Base-by-base conservation (phyloP, 1,139 yeast genomes). In the Scheffersomyces illinoinensis region DNA sequence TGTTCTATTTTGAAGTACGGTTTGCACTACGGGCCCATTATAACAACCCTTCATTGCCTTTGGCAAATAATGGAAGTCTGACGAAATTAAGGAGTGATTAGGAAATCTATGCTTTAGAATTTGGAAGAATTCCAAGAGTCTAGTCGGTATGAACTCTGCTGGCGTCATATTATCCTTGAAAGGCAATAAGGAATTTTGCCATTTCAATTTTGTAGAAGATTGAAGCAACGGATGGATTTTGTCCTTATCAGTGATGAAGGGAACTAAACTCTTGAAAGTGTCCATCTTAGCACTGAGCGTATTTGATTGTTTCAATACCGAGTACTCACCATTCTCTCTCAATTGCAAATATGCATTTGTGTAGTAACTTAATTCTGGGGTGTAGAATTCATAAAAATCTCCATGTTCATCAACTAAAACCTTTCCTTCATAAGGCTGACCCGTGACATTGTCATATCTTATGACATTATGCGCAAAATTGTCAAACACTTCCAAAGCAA, bases 401-500 rank as follows among this genome's bases (percentile, higher is more conserved):
- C 95, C 93, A 61, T 86, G 77, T 49, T 83, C 86, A 68, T 91
- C 96, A 52, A 90, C 78, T 14, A 89, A 82, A 2, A 91, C 97
- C 65, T 89, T 86, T 0, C 93, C 97, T 68, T 91, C 96, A 63
- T 85, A 82, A 0, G 97, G 96, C 60, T 81, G 79, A 6, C 89
- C 85, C 0, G 93, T 85, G 10, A 75, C 68, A 61, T 87, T 85
- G 66, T 92, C 97, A 68, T 90, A 91, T 52, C 96, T 81, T 8
- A 91, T 83, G 47, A 90, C 85, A 70, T 91, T 97, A 71, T 91
- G 97, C 2, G 96, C 84, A 65, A 92, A 86, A 67, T 91, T 92
- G 72, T 91, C 97, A 71, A 92, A 87, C 43, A 92, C 97, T 69
- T 92, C 97, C 60, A 91, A 75, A 0, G 96, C 96, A 57, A 91